A percentile compares a stretch with the other conserved stretches of the same genome.
Evolutionary conservation across 768 basidiomycete genomes (phyloP).

Genomic region (Lactarius hatsudake): DNA sequence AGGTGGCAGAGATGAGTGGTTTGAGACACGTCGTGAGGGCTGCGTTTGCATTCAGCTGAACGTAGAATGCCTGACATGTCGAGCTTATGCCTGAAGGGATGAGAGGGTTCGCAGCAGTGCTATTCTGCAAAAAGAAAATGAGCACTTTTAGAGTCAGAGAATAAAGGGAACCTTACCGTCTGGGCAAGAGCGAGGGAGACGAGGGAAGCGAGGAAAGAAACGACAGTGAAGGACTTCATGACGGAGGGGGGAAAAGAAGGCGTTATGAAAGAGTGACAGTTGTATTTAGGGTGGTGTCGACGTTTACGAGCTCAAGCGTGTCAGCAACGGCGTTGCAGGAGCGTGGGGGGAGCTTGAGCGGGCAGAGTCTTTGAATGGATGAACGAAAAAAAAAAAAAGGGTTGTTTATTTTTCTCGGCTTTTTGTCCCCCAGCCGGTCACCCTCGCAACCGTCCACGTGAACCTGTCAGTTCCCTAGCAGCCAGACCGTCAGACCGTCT

Average conservation of each 20-base stretch:
- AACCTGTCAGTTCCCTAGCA: not conserved
- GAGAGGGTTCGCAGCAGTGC: constrained; percentile 44
- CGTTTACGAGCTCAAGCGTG: constrained; percentile 1
- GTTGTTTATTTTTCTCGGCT: not conserved
- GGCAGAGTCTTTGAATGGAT: not conserved
- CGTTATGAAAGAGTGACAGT: constrained; percentile 17
- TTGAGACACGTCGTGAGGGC: constrained; percentile 58
- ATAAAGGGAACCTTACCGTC: constrained; percentile 25
- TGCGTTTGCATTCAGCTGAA: constrained; percentile 57
- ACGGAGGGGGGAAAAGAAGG: constrained; percentile 32
- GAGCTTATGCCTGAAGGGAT: constrained; percentile 67
- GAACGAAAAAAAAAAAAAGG: not conserved
- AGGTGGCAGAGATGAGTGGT: constrained; percentile 57
- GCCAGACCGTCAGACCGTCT: not conserved
- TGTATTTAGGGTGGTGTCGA: not conserved
- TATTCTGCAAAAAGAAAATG: constrained; percentile 19
- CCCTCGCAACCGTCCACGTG: not conserved
- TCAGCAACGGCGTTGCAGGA: not conserved
- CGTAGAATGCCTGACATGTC: constrained; percentile 58
- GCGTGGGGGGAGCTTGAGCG: not conserved
- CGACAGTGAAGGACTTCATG: constrained; percentile 53
- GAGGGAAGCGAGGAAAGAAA: constrained; percentile 48
- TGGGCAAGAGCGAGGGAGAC: constrained; percentile 49
- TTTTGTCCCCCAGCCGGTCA: not conserved
- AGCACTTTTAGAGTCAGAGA: constrained; percentile 29